Evolutionary conservation across 352 stramenopile genomes (phyloP).

Genomic region (Lagenidium giganteum): DNA sequence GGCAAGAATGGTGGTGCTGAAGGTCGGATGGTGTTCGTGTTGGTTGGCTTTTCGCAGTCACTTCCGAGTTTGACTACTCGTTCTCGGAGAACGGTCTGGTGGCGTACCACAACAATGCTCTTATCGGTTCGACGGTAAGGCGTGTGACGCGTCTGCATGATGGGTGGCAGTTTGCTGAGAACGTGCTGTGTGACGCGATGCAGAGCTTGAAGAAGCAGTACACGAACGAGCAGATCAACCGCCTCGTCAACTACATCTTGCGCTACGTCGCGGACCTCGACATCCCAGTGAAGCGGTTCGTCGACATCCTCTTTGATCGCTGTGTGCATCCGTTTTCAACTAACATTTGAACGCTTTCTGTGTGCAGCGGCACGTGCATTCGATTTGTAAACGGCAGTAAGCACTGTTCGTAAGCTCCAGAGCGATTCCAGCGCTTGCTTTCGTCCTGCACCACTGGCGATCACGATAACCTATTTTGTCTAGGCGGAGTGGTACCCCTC

Average conservation of each 20-base stretch:
- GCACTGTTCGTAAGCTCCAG: no score
- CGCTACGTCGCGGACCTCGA: slow-evolving; percentile 90
- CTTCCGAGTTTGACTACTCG: slow-evolving; percentile 95
- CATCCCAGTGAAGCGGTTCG: slow-evolving; percentile 91
- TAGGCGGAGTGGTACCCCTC: no score
- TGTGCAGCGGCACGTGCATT: slow-evolving; percentile 92
- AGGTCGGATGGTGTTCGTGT: no score
- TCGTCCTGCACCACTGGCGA: no score
- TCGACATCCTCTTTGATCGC: not conserved
- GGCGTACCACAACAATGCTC: slow-evolving; percentile 92
- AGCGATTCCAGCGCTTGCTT: no score
- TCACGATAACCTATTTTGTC: no score
- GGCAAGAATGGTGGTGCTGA: no score
- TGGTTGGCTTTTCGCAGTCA: slow-evolving; percentile 39
- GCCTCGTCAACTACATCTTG: slow-evolving; percentile 94
- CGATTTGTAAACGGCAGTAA: no score
- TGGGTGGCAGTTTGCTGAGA: no score
- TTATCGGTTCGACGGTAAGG: slow-evolving; percentile 76
- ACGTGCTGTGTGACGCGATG: no score
- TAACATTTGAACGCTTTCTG: not conserved
- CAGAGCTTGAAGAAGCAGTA: slow-evolving; percentile 91
- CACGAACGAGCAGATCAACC: slow-evolving; percentile 96
- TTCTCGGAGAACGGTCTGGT: slow-evolving; percentile 99
- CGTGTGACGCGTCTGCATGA: no score
- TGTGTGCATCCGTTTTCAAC: slow-evolving; percentile 5